Conservation (phyloP, 371 early-diverging fungal species). For the Saksenaea oblongispora region DNA sequence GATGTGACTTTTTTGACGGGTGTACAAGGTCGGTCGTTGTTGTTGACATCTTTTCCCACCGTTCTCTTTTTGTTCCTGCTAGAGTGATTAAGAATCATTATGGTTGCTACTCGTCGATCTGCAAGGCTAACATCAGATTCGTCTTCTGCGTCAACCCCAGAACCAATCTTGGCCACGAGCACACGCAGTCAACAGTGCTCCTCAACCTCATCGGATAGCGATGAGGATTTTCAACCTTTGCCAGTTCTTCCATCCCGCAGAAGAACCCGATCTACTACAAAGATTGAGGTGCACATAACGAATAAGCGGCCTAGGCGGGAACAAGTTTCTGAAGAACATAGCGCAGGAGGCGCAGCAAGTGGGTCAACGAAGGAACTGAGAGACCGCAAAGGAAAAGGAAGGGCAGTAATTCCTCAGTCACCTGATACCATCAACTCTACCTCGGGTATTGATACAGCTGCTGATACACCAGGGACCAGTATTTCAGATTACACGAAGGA, state of each 20-base stretch:
- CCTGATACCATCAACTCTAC: neutral
- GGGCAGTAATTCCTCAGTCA: neutral
- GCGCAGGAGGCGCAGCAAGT: neutral
- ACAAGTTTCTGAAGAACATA: neutral
- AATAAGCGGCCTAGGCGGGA: neutral
- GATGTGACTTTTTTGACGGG: neutral
- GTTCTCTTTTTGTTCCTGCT: neutral
- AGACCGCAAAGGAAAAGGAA: slow-evolving; percentile 11
- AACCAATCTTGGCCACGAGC: neutral
- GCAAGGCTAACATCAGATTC: neutral
- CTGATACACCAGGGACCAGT: slow-evolving; percentile 9
- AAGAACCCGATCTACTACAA: neutral
- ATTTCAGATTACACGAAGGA: slow-evolving; percentile 5
- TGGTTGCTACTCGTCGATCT: slow-evolving; percentile 10
- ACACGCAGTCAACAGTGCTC: neutral
- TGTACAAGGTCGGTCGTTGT: slow-evolving; percentile 3
- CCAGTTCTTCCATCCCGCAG: neutral
- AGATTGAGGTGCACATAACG: neutral
- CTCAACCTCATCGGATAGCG: neutral
- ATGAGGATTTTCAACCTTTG: slow-evolving; percentile 9
- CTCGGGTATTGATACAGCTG: neutral
- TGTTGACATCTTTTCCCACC: neutral
- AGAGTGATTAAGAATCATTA: neutral
- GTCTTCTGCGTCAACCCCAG: neutral
- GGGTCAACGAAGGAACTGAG: neutral